These are phyloP conservation scores for Botrytis cinerea DNA, from an alignment of 2,329 filamentous ascomycete genomes.

Conservation along the genomic window DNA sequence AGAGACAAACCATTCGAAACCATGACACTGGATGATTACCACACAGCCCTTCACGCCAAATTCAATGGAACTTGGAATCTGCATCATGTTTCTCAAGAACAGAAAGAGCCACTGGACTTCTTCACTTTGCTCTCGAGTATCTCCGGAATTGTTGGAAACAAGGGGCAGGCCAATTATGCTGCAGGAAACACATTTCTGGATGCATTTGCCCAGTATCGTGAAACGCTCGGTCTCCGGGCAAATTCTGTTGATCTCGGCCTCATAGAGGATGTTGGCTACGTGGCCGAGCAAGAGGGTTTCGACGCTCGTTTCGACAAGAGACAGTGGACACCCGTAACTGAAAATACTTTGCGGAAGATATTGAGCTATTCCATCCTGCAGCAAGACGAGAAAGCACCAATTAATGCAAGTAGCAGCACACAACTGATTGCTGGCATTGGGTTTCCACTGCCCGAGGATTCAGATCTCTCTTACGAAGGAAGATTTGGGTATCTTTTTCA, in stretches of 20 bases:
- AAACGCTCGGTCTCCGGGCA: constrained; percentile 1
- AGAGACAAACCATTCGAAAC: constrained; percentile 27
- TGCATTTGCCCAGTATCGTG: constrained; percentile 16
- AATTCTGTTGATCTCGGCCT: constrained; percentile 16
- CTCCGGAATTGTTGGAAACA: constrained; percentile 42
- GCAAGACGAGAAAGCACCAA: constrained; percentile 26
- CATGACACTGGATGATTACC: constrained; percentile 28
- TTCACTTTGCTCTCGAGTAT: constrained; percentile 46
- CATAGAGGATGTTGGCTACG: constrained; percentile 43
- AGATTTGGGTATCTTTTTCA: constrained; percentile 34
- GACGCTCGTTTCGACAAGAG: background rate
- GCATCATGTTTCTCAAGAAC: constrained; percentile 25
- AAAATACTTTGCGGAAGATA: constrained; percentile 39
- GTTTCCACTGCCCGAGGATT: constrained; percentile 36
- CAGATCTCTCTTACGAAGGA: constrained; percentile 34
- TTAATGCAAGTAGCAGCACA: constrained; percentile 28
- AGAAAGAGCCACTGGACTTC: constrained; percentile 44
- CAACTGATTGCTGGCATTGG: constrained; percentile 40
- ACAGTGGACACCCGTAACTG: constrained; percentile 21
- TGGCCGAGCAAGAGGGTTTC: constrained; percentile 16
- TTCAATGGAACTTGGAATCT: constrained; percentile 34
- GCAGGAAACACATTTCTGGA: constrained; percentile 53
- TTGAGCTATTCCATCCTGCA: constrained; percentile 40
- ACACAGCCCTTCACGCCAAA: constrained; percentile 24
- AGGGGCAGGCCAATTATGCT: constrained; percentile 50